Conservation (phyloP, 1,284 basidiomycete species). For the Quambalaria eucalypti region DNA sequence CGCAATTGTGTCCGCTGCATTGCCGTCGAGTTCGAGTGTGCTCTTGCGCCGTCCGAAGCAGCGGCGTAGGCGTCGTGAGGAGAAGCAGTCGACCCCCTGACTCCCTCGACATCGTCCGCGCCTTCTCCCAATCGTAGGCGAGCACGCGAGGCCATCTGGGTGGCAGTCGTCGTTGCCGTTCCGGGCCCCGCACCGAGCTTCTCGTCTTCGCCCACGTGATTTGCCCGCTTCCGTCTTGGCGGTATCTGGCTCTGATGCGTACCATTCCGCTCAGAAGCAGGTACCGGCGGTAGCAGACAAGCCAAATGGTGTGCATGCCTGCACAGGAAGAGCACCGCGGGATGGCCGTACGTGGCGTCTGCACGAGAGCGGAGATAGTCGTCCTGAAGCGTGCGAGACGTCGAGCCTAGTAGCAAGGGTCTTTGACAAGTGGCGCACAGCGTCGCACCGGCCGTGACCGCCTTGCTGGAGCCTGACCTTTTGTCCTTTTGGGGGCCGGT, state of each 20-base stretch:
- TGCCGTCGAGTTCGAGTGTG: not conserved
- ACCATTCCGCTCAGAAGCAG: no score
- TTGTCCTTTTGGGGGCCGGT: no score
- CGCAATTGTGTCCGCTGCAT: not conserved
- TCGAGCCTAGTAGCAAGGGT: not conserved
- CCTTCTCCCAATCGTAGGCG: not conserved
- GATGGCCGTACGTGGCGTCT: not conserved
- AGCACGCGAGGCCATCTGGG: not conserved
- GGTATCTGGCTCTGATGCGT: no score
- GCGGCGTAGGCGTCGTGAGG: no score
- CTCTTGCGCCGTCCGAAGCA: not conserved
- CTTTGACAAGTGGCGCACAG: not conserved
- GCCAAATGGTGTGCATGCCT: constrained; percentile 32
- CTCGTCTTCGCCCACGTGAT: not conserved
- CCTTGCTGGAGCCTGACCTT: no score
- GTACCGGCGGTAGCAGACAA: no score
- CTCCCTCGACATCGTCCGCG: no score
- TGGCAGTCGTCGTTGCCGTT: constrained; percentile 1
- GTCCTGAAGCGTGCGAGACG: not conserved
- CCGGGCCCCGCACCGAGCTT: not conserved
- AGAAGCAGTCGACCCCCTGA: no score
- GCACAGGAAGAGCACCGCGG: constrained; percentile 34
- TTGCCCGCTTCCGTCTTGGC: not conserved
- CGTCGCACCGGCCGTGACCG: constrained; percentile 12
- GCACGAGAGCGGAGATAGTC: no score